phyloP scores from a whole-genome alignment of 108 stramenopile species.

The Nannochloropsis gaditana region DNA sequence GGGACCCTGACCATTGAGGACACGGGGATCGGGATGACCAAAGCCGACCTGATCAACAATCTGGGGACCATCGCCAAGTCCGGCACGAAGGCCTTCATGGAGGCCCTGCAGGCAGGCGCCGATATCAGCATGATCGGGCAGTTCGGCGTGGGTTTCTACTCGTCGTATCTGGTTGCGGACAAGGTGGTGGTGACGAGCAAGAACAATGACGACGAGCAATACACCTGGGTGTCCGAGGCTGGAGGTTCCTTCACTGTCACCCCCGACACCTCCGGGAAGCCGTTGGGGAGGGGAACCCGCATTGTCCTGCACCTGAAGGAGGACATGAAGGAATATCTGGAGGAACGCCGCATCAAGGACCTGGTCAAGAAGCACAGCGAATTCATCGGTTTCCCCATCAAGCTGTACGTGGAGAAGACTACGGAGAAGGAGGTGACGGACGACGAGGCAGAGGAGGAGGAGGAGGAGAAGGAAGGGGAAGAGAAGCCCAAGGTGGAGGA shows the following conservation, averaged over 20 bases:
- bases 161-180: slow-evolving; percentile 98
- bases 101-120: slow-evolving; percentile 95
- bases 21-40: slow-evolving; percentile 99
- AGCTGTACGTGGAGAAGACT: slow-evolving; percentile 98
- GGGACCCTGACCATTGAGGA: slow-evolving; percentile 98
- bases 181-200: slow-evolving; percentile 95
- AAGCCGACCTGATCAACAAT: slow-evolving; percentile 98
- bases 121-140: slow-evolving; percentile 99
- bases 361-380: slow-evolving; percentile 99
- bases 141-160: slow-evolving; percentile 99
- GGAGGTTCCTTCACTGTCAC: slow-evolving; percentile 95
- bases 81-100: slow-evolving; percentile 99
- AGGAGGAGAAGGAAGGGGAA: slow-evolving; percentile 71
- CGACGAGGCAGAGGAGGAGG: slow-evolving; percentile 95
- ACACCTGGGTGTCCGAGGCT: slow-evolving; percentile 92
- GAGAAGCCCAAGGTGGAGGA: slow-evolving; percentile 85
- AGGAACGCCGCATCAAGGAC: slow-evolving; percentile 96
- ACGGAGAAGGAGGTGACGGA: slow-evolving; percentile 99
- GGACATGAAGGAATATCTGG: slow-evolving; percentile 99
- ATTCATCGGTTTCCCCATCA: slow-evolving; percentile 99
- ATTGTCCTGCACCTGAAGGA: slow-evolving; percentile 98
- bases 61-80: slow-evolving; percentile 99
- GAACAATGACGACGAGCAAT: slow-evolving; percentile 84
- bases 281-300: slow-evolving; percentile 87
- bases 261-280: slow-evolving; percentile 59